Conservation (phyloP, 2,329 filamentous ascomycete species). For the Endoconidiophora laricicola region DNA sequence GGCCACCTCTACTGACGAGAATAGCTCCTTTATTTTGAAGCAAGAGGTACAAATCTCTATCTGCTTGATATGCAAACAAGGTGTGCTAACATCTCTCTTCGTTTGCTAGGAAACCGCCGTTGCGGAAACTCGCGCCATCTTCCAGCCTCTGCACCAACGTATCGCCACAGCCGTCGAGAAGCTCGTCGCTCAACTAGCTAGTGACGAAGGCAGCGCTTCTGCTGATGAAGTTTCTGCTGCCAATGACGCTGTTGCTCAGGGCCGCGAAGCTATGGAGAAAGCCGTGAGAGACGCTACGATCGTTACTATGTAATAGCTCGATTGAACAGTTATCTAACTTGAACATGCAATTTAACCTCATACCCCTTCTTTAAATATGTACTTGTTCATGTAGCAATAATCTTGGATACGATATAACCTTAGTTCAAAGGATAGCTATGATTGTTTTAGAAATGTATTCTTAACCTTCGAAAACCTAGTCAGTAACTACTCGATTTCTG, state of each 20-base stretch:
- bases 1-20: slow-evolving; percentile 44
- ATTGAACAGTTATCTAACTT: too few species aligned
- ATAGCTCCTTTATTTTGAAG: slow-evolving; percentile 62
- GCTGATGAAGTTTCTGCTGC: slow-evolving; percentile 38
- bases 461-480: too few species aligned
- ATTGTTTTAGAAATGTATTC: too few species aligned
- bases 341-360: too few species aligned
- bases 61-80: background rate
- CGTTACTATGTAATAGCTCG: slow-evolving; percentile 4
- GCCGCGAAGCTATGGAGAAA: slow-evolving; percentile 22
- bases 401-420: too few species aligned
- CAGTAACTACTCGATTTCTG: too few species aligned
- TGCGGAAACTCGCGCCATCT: slow-evolving; percentile 76
- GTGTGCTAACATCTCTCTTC: slow-evolving; percentile 6
- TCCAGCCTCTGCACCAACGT: slow-evolving; percentile 53
- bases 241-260: slow-evolving; percentile 34
- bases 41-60: slow-evolving; percentile 52
- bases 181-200: slow-evolving; percentile 60
- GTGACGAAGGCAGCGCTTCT: slow-evolving; percentile 30
- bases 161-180: slow-evolving; percentile 56
- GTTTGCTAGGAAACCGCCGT: slow-evolving; percentile 41
- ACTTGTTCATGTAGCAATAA: too few species aligned
- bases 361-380: too few species aligned
- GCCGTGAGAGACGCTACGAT: slow-evolving; percentile 5
- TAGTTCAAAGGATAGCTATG: too few species aligned